Base-by-base conservation (phyloP, 2,329 filamentous ascomycete species). In the Epichloe gansuensis region DNA sequence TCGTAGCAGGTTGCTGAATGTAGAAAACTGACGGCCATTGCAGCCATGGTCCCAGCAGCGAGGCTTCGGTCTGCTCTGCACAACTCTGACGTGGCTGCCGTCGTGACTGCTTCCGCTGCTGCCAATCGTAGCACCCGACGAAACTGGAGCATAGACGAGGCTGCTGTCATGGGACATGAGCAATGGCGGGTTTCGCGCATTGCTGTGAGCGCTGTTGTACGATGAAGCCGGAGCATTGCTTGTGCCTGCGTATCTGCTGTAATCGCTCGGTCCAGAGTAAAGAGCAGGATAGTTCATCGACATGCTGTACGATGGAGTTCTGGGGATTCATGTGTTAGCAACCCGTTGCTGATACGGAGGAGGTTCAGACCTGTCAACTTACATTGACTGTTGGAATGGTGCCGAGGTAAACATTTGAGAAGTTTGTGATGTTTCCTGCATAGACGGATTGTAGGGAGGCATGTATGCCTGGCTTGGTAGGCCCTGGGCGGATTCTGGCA, bases 21-120 rank as follows among this genome's bases (percentile, higher is more conserved):
- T 96, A 17, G 89, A 95, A 65, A 97, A 97, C 63, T 95, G 88
- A 34, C 91, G 83, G 21, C 91, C 91, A 62, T 96, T 95, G 74
- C 91, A 97, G 11, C 91, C 91, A 64, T 97, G 91, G 56, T 96
- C 91, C 88, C 88, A 97, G 69, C 91, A 96, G 66, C 95, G 89
- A 46, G 91, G 90, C 71, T 95, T 95, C n/a, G 89, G 89, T 58
- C 87, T 80, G 60, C 82, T 83, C 66, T 86, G 85, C 17, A 90
- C 76, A 15, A 90, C 81, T 54, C 86, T 77, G 41, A 88, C 82
- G 58, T 81, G 72, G 44, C 72, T 65, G 39, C 68, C 66, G 56
- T 73, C 69, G 56, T 71, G 67, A 58, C 59, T 60, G 59, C 60
- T 56, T 57, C 59, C 56, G 42, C 62, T 53, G 54, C 63, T 63